Evolutionary conservation across 2,329 filamentous ascomycete genomes (phyloP).

Genomic region (Teratosphaeriaceae sp.): DNA sequence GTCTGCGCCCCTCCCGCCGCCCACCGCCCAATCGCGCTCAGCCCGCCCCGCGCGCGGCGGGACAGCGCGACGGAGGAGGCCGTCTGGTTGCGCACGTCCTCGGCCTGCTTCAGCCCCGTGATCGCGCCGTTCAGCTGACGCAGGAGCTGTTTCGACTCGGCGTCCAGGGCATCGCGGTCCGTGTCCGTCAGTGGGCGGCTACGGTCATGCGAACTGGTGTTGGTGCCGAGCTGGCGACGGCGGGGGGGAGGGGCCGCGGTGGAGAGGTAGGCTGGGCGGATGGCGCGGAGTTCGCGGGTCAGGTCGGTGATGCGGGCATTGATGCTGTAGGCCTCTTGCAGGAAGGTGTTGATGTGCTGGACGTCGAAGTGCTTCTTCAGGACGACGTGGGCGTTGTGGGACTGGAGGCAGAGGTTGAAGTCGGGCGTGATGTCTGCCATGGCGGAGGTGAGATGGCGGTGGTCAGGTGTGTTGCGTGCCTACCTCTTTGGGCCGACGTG

Average conservation of each 20-base stretch:
- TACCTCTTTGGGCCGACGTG: too few relatives aligned
- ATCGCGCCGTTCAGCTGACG: constrained; percentile 81
- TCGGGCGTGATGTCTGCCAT: constrained; percentile 57
- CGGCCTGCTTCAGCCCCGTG: constrained; percentile 69
- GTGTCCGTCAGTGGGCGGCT: constrained; percentile 63
- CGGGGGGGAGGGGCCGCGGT: constrained; percentile 58
- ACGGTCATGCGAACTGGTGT: constrained; percentile 23
- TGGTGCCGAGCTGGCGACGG: constrained; percentile 34
- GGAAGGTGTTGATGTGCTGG: constrained; percentile 66
- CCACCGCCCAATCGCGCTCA: constrained; percentile 65
- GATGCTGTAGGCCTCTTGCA: constrained; percentile 91
- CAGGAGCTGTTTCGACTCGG: constrained; percentile 76
- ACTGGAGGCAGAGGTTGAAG: constrained; percentile 62
- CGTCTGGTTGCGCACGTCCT: constrained; percentile 73
- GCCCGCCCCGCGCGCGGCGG: constrained; percentile 55
- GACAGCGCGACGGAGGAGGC: constrained; percentile 63
- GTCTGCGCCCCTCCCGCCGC: constrained; percentile 48
- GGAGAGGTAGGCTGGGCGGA: constrained; percentile 87
- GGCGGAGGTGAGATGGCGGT: too few relatives aligned
- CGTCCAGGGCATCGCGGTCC: constrained; percentile 81
- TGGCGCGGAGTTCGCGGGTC: constrained; percentile 69
- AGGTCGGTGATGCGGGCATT: constrained; percentile 80
- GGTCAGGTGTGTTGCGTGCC: too few relatives aligned
- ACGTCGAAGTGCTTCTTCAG: constrained; percentile 36
- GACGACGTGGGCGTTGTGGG: constrained; percentile 46